A percentile compares a stretch with the other conserved stretches of the same genome.
phyloP scores from a whole-genome alignment of 306 rosid genomes.

The Mimosa pudica region DNA sequence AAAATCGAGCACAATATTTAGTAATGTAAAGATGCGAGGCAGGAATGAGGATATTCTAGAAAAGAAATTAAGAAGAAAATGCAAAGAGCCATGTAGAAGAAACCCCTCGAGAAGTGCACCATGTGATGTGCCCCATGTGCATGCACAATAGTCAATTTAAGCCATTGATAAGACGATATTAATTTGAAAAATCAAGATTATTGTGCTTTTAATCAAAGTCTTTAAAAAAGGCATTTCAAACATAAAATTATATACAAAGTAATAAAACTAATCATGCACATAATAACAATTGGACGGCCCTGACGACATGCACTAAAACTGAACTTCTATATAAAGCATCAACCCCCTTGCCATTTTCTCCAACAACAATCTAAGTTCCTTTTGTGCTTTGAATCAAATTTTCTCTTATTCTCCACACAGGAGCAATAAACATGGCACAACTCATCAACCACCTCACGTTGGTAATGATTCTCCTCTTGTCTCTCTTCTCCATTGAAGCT shows the following conservation, averaged over 20 bases:
- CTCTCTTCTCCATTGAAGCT: background rate
- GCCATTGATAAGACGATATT: background rate
- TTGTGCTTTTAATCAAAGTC: background rate
- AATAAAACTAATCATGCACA: background rate
- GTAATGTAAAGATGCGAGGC: background rate
- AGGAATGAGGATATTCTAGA: background rate
- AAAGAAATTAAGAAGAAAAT: background rate
- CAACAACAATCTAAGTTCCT: background rate
- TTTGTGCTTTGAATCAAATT: background rate
- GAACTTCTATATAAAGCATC: slow-evolving; percentile 32
- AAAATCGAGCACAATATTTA: background rate
- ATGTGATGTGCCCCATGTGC: background rate
- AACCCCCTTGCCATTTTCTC: slow-evolving; percentile 1
- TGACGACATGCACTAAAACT: background rate
- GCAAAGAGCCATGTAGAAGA: background rate
- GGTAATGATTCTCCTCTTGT: background rate
- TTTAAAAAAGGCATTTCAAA: background rate
- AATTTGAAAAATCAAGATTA: background rate
- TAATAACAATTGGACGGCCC: background rate
- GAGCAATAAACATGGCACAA: slow-evolving; percentile 35
- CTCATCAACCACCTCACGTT: slow-evolving; percentile 11
- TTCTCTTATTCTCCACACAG: background rate
- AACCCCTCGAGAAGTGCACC: background rate
- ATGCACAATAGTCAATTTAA: background rate
- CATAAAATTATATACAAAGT: background rate